Base-by-base conservation (phyloP, 352 stramenopile species). In the Globisporangium middletonii region DNA sequence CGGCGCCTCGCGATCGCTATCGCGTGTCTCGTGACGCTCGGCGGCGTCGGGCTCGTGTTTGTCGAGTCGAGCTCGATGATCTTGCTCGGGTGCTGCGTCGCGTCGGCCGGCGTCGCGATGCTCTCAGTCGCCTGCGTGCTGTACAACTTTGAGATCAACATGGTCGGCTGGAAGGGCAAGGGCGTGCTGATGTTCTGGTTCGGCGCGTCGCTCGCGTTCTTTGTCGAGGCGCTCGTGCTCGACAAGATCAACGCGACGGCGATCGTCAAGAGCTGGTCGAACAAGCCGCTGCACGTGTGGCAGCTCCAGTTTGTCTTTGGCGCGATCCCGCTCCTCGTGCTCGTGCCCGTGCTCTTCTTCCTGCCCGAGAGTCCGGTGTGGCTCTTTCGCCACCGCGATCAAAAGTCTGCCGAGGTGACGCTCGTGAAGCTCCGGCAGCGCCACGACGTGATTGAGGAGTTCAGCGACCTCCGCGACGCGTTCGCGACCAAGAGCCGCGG, bases 121-220 rank as follows among this genome's bases (percentile, higher is more conserved):
- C 72, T 93, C 3, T 88, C 83, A 19, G 72, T 94, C 26, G 63
- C 70, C 1, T 87, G 79, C 48, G 64, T 86, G 48, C 65, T 94
- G 50, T 95, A 94, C 77, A 94, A 93, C 63, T 94, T 91, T 19
- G 86, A 95, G 61, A 87, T 94, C 30, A 93, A 81, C 64, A 93
- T 89, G 78, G 69, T 77, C 26, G 86, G 83, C 7, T 93, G 83
- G 82, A 93, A 89, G 63, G 84, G 86, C 48, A 94, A 95, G 64
- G 84, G 83, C 23, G 83, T 94, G 37, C 59, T 94, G n/a, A 73
- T 93, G 46, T 95, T 95, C 62, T 58, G 94, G 4, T 83, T 89
- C 12, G 83, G 70, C 19, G 72, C 71, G 47, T 67, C 75, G 18
- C 63, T 95, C 16, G 82, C 75, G 7, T 94, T 86, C 65, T 83